Evolutionary conservation across 768 basidiomycete species (phyloP).

Genomic region (Xerocomellus intermedius): DNA sequence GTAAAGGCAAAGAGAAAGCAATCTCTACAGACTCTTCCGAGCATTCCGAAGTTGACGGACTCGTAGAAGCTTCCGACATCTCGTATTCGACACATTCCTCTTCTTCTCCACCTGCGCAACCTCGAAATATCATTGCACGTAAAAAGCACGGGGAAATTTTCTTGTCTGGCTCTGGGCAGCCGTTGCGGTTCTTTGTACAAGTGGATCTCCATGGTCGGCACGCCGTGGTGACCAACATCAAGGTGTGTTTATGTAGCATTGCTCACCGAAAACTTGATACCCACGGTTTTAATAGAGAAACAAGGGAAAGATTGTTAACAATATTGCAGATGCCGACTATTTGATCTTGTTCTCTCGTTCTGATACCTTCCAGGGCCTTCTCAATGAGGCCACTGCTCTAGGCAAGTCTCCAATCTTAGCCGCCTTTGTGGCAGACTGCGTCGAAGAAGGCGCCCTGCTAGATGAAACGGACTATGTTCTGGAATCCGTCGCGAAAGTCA

Average conservation of each 20-base stretch:
- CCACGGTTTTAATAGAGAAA: conserved; percentile 47
- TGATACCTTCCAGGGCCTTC: conserved; percentile 49
- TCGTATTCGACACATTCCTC: conserved; percentile 12
- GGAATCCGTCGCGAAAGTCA: conserved; percentile 27
- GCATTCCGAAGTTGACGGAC: conserved; percentile 16
- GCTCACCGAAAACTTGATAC: neutral
- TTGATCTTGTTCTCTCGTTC: conserved; percentile 54
- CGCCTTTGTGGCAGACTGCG: conserved; percentile 53
- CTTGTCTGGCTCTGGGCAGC: conserved; percentile 38
- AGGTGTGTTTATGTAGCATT: conserved; percentile 41
- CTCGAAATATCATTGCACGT: conserved; percentile 11
- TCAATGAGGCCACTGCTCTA: conserved; percentile 32
- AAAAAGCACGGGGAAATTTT: conserved; percentile 42
- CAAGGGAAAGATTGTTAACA: conserved; percentile 57
- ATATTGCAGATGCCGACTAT: conserved; percentile 58
- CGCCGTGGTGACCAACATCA: conserved; percentile 52
- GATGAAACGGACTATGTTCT: conserved; percentile 46
- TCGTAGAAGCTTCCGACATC: conserved; percentile 6
- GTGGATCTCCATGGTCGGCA: conserved; percentile 59
- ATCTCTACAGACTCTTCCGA: conserved; percentile 18
- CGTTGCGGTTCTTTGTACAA: conserved; percentile 62
- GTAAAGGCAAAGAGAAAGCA: conserved; percentile 32
- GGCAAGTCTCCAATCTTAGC: conserved; percentile 50
- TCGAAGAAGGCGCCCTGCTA: conserved; percentile 43
- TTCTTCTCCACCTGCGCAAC: conserved; percentile 14